Evolutionary conservation across 768 basidiomycete genomes (phyloP), one percentile per base, ranked within the genome.

Genomic region (Sporobolomyces phaffii): DNA sequence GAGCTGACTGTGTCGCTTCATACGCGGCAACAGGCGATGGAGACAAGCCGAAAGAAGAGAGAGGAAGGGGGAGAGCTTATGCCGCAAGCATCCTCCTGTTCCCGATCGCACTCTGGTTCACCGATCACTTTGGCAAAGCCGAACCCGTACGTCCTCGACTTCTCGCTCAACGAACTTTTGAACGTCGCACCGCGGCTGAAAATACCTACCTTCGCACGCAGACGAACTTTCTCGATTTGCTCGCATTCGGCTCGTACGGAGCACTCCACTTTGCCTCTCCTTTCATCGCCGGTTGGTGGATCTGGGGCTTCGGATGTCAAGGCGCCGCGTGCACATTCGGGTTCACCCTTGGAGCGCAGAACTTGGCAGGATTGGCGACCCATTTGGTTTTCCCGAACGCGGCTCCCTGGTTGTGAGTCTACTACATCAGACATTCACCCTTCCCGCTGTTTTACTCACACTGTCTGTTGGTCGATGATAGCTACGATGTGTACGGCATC

Each of bases 301-400:
- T 64, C 41, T 71, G 69, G 69, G 69, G 69, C 14, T 71, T 71
- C 38, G 69, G 63, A 5, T 28, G 60, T 36, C 69, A 70, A 34
- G 69, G 69, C 15, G 64, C 64, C 1, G 69, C 69, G 22, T 49
- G 54, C 24, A 65, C 64, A 2, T 70, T 66, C n/a, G 65, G 62
- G 8, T 67, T 62, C 58, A 63, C 60, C 9, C 49, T 71, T 11
- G 69, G 69, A 6, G 36, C 62, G 15, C 69, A 71, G 24, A 71
- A 71, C 49, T 28, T 71, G 20, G 62, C 62, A 0, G 69, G 69
- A 3, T 34, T 71, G 20, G 69, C 65, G 31, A 71, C 69, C 14
- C 69, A 71, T 28, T 34, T 71, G 6, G 62, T 64, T 0, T 71
- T 66, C 43, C 69, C 69, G 14, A 71, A 71, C 15, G 69, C 69